Evolutionary conservation across 2,329 filamentous ascomycete genomes (phyloP).

Genomic region (Epichloe festucae): DNA sequence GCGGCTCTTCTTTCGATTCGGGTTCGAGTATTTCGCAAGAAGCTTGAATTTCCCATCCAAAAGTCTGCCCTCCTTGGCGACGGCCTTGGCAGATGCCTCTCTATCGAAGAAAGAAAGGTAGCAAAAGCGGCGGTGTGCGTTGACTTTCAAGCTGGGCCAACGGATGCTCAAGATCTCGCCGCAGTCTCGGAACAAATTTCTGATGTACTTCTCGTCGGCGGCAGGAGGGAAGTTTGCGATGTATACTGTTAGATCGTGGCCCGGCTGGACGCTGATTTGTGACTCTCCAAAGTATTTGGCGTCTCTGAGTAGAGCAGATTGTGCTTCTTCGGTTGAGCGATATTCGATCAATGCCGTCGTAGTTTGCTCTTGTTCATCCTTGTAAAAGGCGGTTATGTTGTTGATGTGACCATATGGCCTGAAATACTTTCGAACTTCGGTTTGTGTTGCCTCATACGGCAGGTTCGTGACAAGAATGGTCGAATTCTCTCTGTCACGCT

Average conservation of each 20-base stretch:
- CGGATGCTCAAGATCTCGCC: slow-evolving; percentile 77
- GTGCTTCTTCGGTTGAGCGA: slow-evolving; percentile 63
- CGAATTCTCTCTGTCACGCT: slow-evolving; percentile 82
- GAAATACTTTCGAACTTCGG: slow-evolving; percentile 77
- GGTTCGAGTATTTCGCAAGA: slow-evolving; percentile 73
- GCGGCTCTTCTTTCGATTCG: slow-evolving; percentile 61
- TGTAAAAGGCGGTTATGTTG: slow-evolving; percentile 52
- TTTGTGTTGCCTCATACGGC: slow-evolving; percentile 54
- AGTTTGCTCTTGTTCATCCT: slow-evolving; percentile 45
- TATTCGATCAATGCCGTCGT: slow-evolving; percentile 76
- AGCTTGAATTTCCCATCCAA: slow-evolving; percentile 59
- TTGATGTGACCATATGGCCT: slow-evolving; percentile 79
- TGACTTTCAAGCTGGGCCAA: slow-evolving; percentile 83
- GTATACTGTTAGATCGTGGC: slow-evolving; percentile 69
- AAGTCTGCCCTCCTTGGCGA: slow-evolving; percentile 55
- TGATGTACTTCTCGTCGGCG: slow-evolving; percentile 59
- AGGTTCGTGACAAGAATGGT: slow-evolving; percentile 72
- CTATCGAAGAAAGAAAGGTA: slow-evolving; percentile 77
- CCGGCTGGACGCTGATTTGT: slow-evolving; percentile 61
- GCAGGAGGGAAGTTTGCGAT: slow-evolving; percentile 79
- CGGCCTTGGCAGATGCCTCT: slow-evolving; percentile 57
- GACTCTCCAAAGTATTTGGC: slow-evolving; percentile 65
- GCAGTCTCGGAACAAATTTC: slow-evolving; percentile 55
- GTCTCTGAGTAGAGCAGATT: slow-evolving; percentile 68
- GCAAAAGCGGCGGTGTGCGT: slow-evolving; percentile 82